These are phyloP conservation scores for Camellia granthamiana DNA, from an alignment of 148 eudicot genomes.

Conservation along the genomic window DNA sequence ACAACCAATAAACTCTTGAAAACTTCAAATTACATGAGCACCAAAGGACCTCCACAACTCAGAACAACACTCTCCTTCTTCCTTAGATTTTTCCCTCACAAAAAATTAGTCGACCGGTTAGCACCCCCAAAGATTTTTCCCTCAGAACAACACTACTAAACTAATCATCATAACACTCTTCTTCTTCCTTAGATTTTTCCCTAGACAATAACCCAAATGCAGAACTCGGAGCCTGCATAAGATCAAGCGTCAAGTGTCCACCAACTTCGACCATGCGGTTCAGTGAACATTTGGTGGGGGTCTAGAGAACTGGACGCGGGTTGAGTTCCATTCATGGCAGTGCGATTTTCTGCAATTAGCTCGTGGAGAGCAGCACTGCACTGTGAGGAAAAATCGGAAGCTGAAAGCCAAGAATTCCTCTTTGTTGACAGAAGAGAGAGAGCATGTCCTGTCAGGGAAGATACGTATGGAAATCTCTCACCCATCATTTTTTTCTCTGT, in stretches of 20 bases:
- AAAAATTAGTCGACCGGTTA: too few relatives aligned
- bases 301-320: background rate
- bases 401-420: background rate
- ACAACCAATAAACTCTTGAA: too few relatives aligned
- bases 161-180: too few relatives aligned
- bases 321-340: background rate
- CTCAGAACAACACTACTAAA: too few relatives aligned
- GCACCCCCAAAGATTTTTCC: too few relatives aligned
- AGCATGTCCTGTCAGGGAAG: conserved; percentile 2
- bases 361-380: conserved; percentile 17
- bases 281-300: too few relatives aligned
- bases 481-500: too few relatives aligned
- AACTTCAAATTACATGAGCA: background rate
- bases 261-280: too few relatives aligned
- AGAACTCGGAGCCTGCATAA: too few relatives aligned
- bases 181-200: too few relatives aligned
- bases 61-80: background rate
- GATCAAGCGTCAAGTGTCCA: too few relatives aligned
- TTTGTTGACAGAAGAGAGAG: conserved; percentile 21
- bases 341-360: conserved; percentile 16
- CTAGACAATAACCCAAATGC: too few relatives aligned
- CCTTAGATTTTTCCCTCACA: background rate
- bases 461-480: background rate
- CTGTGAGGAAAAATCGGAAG: conserved; percentile 9
- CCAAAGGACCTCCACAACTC: background rate